Conservation (phyloP, 1,284 basidiomycete genomes). For the Pseudozyma sp. region DNA sequence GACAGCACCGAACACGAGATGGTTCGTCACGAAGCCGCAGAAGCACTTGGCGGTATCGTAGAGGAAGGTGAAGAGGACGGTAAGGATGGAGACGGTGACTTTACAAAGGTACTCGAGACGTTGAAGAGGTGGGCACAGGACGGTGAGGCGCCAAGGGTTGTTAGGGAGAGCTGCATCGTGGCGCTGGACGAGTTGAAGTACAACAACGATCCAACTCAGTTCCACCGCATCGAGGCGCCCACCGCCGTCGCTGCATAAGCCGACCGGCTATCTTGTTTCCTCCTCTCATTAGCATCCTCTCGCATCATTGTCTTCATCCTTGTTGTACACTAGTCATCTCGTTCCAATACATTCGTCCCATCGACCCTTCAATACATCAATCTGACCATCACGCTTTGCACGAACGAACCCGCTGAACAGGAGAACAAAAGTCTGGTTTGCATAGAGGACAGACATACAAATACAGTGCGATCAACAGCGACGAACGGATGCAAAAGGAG, state of each 20-base stretch:
- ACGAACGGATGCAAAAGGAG: not conserved
- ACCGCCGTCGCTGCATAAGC: constrained; percentile 16
- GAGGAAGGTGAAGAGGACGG: constrained; percentile 75
- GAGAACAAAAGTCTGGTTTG: too few relatives aligned
- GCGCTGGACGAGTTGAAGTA: constrained; percentile 78
- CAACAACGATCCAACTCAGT: constrained; percentile 68
- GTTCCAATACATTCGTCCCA: too few relatives aligned
- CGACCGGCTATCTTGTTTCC: not conserved
- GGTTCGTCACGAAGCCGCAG: constrained; percentile 98
- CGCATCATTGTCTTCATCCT: not conserved
- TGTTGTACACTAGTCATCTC: constrained; percentile 20
- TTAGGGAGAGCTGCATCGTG: constrained; percentile 94
- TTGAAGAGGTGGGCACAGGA: constrained; percentile 86
- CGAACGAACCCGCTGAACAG: too few relatives aligned
- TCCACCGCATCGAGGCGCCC: constrained; percentile 59
- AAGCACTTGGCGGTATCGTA: constrained; percentile 95
- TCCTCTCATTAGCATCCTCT: constrained; percentile 1
- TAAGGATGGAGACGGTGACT: constrained; percentile 66
- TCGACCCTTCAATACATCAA: too few relatives aligned
- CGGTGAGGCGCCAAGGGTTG: constrained; percentile 84
- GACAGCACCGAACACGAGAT: constrained; percentile 86
- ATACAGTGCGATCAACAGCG: constrained; percentile 8
- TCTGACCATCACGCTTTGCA: too few relatives aligned
- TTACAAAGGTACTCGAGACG: constrained; percentile 77
- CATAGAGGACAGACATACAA: constrained; percentile 14